phyloP scores from a whole-genome alignment of 148 eudicot species.

The Camellia lanceoleosa region DNA sequence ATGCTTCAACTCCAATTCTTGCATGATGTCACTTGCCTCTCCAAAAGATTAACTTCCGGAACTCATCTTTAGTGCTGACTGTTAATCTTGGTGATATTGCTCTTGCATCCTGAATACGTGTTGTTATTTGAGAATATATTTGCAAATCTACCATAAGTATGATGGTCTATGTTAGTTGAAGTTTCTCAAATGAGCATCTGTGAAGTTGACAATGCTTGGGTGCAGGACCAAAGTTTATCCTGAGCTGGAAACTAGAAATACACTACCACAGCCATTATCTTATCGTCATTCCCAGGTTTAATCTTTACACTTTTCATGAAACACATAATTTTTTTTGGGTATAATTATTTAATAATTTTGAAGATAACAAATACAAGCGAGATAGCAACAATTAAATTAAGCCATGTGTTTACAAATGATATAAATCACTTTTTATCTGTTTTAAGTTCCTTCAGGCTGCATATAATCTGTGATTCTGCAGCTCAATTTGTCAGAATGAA shows the following conservation, averaged over 20 bases:
- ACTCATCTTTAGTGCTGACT: not conserved
- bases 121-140: not conserved
- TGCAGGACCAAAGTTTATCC: slow-evolving; percentile 76
- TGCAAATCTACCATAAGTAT: not conserved
- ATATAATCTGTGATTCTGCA: too few species aligned
- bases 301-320: not conserved
- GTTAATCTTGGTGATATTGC: not conserved
- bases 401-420: not conserved
- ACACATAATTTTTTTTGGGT: not conserved
- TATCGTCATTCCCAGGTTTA: slow-evolving; percentile 57
- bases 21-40: not conserved
- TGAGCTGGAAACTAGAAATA: slow-evolving; percentile 73
- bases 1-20: not conserved
- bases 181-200: not conserved
- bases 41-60: too few species aligned
- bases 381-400: not conserved
- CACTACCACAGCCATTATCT: slow-evolving; percentile 52
- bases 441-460: too few species aligned
- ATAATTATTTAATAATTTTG: not conserved
- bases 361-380: not conserved
- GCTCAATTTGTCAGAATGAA: not conserved
- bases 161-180: slow-evolving; percentile 2
- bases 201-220: slow-evolving; percentile 8
- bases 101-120: not conserved
- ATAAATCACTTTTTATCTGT: not conserved